A percentile compares a stretch with the other conserved stretches of the same genome.
These are phyloP conservation scores for Dactylonectria macrodidyma DNA, from an alignment of 2,329 filamentous ascomycete genomes.

Conservation along the genomic window DNA sequence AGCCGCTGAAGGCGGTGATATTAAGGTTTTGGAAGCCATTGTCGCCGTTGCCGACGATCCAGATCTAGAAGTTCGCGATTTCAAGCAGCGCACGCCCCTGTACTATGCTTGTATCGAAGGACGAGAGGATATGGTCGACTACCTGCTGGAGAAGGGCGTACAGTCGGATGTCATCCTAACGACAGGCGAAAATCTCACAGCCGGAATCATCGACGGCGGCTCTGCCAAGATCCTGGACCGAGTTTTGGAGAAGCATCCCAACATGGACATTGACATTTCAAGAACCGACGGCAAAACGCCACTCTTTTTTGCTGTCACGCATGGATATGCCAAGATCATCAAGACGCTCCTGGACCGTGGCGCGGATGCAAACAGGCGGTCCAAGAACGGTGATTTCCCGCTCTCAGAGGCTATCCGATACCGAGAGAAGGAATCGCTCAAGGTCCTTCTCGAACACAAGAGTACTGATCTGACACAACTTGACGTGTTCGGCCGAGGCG, in stretches of 20 bases:
- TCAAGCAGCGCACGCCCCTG: slow-evolving; percentile 29
- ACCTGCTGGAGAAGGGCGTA: slow-evolving; percentile 34
- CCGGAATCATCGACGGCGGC: slow-evolving; percentile 29
- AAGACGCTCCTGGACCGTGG: slow-evolving; percentile 32
- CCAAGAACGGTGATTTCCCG: slow-evolving; percentile 25
- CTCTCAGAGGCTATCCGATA: slow-evolving; percentile 33
- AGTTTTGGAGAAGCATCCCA: slow-evolving; percentile 33
- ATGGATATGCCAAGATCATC: slow-evolving; percentile 19
- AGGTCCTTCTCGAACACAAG: slow-evolving; percentile 27
- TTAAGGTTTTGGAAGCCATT: slow-evolving; percentile 31
- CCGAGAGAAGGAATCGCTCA: slow-evolving; percentile 18
- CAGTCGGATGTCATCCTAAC: slow-evolving; percentile 23
- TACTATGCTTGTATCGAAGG: slow-evolving; percentile 34
- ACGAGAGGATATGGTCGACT: slow-evolving; percentile 34
- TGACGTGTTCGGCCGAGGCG: slow-evolving; percentile 31
- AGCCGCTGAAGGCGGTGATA: slow-evolving; percentile 33
- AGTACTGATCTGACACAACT: slow-evolving; percentile 28
- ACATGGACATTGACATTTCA: slow-evolving; percentile 31
- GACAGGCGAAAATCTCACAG: slow-evolving; percentile 31
- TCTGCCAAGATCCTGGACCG: slow-evolving; percentile 31
- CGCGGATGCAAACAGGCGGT: slow-evolving; percentile 33
- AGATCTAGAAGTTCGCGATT: slow-evolving; percentile 32
- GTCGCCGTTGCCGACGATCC: slow-evolving; percentile 14
- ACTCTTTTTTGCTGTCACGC: slow-evolving; percentile 29
- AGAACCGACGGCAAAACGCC: slow-evolving; percentile 27